Percentiles rank a stretch among this genome's conserved stretches.
Conservation (phyloP, 495 filamentous ascomycete genomes). For the Penicillium bovifimosum region DNA sequence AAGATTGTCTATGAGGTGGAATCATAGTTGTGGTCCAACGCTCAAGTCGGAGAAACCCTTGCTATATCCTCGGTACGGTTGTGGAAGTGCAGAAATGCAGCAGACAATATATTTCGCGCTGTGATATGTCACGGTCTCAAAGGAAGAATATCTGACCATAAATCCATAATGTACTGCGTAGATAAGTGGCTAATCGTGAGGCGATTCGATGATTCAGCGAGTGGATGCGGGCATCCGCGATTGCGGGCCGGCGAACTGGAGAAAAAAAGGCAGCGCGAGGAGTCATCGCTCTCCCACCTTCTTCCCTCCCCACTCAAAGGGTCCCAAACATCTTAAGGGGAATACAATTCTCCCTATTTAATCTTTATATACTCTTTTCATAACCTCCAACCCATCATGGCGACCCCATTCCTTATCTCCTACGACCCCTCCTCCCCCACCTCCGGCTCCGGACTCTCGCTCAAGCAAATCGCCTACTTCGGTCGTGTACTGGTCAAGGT, state of each 20-base stretch:
- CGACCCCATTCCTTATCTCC: conserved; percentile 45
- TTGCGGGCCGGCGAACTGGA: conserved; percentile 2
- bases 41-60: no score
- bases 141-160: no score
- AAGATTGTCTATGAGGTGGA: conserved; percentile 26
- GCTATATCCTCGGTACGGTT: no score
- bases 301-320: conserved; percentile 1
- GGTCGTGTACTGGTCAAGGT: conserved; percentile 69
- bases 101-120: not conserved
- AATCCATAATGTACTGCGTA: no score
- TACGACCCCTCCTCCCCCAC: conserved; percentile 38
- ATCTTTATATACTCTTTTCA: not conserved
- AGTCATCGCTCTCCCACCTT: conserved; percentile 16
- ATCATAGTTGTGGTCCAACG: no score
- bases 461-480: conserved; percentile 71
- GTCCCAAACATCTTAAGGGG: conserved; percentile 2
- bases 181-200: not conserved
- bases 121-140: not conserved
- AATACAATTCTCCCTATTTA: conserved; percentile 4
- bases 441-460: conserved; percentile 53
- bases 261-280: conserved; percentile 1
- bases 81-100: not conserved
- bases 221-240: not conserved
- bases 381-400: conserved; percentile 32
- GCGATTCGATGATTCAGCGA: conserved; percentile 7